Conservation (phyloP, 768 basidiomycete species). For the Tulasnella sp. region DNA sequence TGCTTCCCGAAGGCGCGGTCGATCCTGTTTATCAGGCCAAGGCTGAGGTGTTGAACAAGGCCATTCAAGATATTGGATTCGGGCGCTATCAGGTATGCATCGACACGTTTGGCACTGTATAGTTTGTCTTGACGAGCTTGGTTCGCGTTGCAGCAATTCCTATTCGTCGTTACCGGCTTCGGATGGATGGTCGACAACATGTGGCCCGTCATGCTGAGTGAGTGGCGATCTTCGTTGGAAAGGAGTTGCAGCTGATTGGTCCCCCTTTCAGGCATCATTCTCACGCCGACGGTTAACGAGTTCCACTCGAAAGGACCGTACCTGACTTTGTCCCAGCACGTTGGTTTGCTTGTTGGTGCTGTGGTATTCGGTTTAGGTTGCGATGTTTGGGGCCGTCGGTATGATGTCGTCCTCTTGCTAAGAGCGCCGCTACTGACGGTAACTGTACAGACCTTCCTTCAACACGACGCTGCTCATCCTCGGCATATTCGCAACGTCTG, state of each 20-base stretch:
- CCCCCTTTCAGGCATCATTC: conserved; percentile 35
- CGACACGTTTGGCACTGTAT: too few relatives aligned
- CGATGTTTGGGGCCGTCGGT: conserved; percentile 63
- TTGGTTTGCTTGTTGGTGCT: conserved; percentile 55
- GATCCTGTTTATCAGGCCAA: conserved; percentile 51
- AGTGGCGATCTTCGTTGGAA: too few relatives aligned
- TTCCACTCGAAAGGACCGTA: conserved; percentile 49
- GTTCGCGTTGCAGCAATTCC: not conserved
- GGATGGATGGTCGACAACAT: conserved; percentile 67
- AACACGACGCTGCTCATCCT: conserved; percentile 60
- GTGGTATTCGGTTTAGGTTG: conserved; percentile 54
- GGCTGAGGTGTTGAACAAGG: conserved; percentile 43
- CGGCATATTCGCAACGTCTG: conserved; percentile 50
- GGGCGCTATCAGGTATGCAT: conserved; percentile 43
- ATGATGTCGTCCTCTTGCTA: not conserved
- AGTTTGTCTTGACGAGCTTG: too few relatives aligned
- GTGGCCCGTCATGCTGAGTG: conserved; percentile 45
- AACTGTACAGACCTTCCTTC: conserved; percentile 46
- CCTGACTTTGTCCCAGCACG: conserved; percentile 56
- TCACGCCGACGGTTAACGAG: conserved; percentile 42
- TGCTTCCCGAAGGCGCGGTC: conserved; percentile 25
- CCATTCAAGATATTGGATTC: conserved; percentile 57
- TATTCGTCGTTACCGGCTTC: conserved; percentile 59
- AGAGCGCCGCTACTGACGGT: not conserved
- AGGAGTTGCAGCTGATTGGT: too few relatives aligned